Conservation (phyloP, 768 basidiomycete species). For the Russula sp. region DNA sequence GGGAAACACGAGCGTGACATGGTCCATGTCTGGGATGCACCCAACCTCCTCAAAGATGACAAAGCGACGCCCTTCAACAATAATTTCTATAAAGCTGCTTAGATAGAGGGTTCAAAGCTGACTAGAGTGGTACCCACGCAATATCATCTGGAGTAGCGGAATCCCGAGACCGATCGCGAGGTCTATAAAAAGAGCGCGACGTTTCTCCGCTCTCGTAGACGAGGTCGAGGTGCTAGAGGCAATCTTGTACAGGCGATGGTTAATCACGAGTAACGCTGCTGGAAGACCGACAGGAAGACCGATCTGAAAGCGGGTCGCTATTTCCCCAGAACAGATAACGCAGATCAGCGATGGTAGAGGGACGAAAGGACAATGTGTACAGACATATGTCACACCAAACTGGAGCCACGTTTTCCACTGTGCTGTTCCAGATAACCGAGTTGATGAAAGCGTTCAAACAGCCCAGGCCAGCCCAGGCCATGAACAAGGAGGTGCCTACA, state of each 20-base stretch:
- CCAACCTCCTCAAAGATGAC: slow-evolving; percentile 54
- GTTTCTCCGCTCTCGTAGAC: slow-evolving; percentile 3
- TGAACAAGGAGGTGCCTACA: slow-evolving; percentile 64
- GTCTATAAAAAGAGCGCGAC: slow-evolving; percentile 11
- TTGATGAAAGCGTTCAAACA: slow-evolving; percentile 62
- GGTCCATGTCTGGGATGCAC: slow-evolving; percentile 41
- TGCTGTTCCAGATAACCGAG: slow-evolving; percentile 61
- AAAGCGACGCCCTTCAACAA: slow-evolving; percentile 59
- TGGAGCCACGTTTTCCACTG: slow-evolving; percentile 41
- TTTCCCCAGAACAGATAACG: background rate
- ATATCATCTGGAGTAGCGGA: slow-evolving; percentile 26
- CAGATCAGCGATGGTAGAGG: background rate
- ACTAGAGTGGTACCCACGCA: slow-evolving; percentile 27
- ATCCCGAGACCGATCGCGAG: slow-evolving; percentile 14
- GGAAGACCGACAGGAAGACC: slow-evolving; percentile 29
- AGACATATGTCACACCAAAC: slow-evolving; percentile 55
- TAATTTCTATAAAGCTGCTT: slow-evolving; percentile 38
- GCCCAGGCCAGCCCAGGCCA: slow-evolving; percentile 55
- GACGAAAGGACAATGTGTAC: slow-evolving; percentile 19
- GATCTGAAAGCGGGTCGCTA: slow-evolving; percentile 31
- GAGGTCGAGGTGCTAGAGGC: slow-evolving; percentile 11
- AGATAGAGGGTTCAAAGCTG: background rate
- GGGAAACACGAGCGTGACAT: slow-evolving; percentile 32
- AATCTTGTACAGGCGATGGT: slow-evolving; percentile 31
- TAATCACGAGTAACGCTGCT: slow-evolving; percentile 36